These are phyloP conservation scores for Madurella fahalii DNA, from an alignment of 2,329 filamentous ascomycete species.

Conservation along the genomic window DNA sequence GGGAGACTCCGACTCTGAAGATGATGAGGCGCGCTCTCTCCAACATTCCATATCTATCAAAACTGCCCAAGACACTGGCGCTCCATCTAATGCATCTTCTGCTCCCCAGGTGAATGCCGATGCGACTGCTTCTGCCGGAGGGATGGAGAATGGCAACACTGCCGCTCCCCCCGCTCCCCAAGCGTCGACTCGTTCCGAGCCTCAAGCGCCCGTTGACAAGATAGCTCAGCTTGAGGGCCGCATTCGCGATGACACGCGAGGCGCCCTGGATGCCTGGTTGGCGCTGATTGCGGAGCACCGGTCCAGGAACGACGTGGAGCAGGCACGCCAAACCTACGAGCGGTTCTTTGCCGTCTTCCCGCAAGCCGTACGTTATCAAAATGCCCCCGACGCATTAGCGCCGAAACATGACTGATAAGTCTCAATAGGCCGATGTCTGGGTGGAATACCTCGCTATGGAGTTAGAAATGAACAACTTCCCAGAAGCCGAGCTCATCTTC, in stretches of 20 bases:
- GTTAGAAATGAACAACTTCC: conserved; percentile 77
- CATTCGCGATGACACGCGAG: conserved; percentile 86
- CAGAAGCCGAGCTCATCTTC: conserved; percentile 78
- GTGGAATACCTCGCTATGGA: conserved; percentile 86
- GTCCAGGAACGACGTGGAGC: conserved; percentile 75
- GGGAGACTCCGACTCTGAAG: conserved; percentile 57
- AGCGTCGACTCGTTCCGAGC: conserved; percentile 23
- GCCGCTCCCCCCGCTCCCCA: conserved; percentile 24
- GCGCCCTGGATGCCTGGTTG: conserved; percentile 89
- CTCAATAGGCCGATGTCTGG: conserved; percentile 79
- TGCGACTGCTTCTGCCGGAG: conserved; percentile 21
- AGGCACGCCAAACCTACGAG: conserved; percentile 75
- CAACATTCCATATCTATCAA: conserved; percentile 28
- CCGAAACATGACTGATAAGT: conserved; percentile 31
- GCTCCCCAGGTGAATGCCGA: conserved; percentile 24
- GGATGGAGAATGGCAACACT: conserved; percentile 40
- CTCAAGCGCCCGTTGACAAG: conserved; percentile 59
- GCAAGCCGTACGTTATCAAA: conserved; percentile 67
- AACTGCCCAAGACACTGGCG: conserved; percentile 23
- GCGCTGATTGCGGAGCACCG: conserved; percentile 81
- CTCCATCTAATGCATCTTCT: conserved; percentile 33
- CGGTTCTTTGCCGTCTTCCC: conserved; percentile 87
- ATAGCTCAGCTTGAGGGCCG: conserved; percentile 82
- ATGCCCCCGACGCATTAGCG: not conserved
- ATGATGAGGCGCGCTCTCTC: conserved; percentile 29